Conservation (phyloP, 306 rosid genomes). For the Rosa persica region DNA sequence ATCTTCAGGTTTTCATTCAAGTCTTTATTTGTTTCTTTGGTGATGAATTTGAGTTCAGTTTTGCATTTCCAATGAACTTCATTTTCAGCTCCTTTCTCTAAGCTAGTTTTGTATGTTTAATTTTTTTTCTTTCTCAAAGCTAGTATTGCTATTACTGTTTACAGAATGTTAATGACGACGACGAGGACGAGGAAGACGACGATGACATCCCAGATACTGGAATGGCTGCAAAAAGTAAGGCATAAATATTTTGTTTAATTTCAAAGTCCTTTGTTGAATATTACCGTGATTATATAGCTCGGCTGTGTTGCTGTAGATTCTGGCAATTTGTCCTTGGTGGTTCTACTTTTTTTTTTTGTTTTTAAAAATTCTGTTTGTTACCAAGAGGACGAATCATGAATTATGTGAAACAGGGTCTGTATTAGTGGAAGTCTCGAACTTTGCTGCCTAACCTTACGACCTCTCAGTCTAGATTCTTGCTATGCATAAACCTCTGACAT, state of each 20-base stretch:
- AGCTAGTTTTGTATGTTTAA: background rate
- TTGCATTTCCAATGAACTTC: background rate
- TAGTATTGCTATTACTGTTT: background rate
- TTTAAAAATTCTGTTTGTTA: background rate
- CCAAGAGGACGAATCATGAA: background rate
- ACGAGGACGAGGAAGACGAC: slow-evolving; percentile 16
- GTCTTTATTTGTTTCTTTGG: background rate
- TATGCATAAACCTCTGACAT: background rate
- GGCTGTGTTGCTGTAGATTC: background rate
- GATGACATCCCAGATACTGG: slow-evolving; percentile 36
- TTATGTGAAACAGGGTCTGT: background rate
- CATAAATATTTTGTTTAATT: background rate
- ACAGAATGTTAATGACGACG: slow-evolving; percentile 36
- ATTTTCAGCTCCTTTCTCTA: too few species aligned
- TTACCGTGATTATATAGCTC: background rate
- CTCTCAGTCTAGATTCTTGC: background rate
- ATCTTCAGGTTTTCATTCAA: slow-evolving; percentile 49
- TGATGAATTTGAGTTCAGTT: background rate
- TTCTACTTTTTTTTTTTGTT: background rate
- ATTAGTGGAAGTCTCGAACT: background rate
- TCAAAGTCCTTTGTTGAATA: background rate
- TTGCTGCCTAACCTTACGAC: background rate
- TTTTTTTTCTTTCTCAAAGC: background rate
- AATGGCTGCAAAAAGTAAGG: slow-evolving; percentile 58
- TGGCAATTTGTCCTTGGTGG: background rate